These are phyloP conservation scores for Tagetes patula DNA, from an alignment of 129 eudicot genomes.

Conservation along the genomic window DNA sequence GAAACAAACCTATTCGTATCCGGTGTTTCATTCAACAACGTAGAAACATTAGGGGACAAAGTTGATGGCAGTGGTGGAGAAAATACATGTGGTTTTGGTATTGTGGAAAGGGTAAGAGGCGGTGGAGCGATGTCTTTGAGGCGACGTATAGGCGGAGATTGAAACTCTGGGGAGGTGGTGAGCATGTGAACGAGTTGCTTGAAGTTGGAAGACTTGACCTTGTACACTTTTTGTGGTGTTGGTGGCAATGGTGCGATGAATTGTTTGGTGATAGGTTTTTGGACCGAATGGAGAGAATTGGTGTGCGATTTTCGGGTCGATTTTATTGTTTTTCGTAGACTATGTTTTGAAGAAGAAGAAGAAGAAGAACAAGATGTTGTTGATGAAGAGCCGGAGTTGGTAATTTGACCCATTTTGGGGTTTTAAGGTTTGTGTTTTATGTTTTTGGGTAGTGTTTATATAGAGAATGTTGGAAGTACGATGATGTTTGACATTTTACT, in stretches of 20 bases:
- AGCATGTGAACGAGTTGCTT: conserved; percentile 64
- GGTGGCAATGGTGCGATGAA: conserved; percentile 70
- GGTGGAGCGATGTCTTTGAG: conserved; percentile 57
- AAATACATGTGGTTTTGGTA: conserved; percentile 24
- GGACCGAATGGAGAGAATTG: conserved; percentile 42
- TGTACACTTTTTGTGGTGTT: conserved; percentile 60
- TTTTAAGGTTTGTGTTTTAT: background rate
- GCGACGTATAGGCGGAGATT: conserved; percentile 34
- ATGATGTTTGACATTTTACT: background rate
- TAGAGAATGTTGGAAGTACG: background rate
- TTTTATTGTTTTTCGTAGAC: conserved; percentile 22
- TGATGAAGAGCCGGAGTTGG: conserved; percentile 25
- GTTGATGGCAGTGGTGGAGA: conserved; percentile 1
- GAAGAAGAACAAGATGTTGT: conserved; percentile 34
- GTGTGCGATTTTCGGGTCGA: conserved; percentile 24
- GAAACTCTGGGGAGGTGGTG: conserved; percentile 48
- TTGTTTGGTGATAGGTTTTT: conserved; percentile 41
- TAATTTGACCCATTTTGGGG: conserved; percentile 26
- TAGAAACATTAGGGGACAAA: conserved; percentile 30
- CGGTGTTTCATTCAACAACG: conserved; percentile 35
- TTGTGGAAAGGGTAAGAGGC: conserved; percentile 38
- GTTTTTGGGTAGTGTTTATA: conserved; percentile 17
- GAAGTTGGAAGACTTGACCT: conserved; percentile 53
- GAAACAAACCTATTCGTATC: conserved; percentile 27
- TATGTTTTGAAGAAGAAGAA: conserved; percentile 20